These are phyloP conservation scores for Hypoxylon sp. DNA, from an alignment of 2,329 filamentous ascomycete genomes.

Conservation along the genomic window DNA sequence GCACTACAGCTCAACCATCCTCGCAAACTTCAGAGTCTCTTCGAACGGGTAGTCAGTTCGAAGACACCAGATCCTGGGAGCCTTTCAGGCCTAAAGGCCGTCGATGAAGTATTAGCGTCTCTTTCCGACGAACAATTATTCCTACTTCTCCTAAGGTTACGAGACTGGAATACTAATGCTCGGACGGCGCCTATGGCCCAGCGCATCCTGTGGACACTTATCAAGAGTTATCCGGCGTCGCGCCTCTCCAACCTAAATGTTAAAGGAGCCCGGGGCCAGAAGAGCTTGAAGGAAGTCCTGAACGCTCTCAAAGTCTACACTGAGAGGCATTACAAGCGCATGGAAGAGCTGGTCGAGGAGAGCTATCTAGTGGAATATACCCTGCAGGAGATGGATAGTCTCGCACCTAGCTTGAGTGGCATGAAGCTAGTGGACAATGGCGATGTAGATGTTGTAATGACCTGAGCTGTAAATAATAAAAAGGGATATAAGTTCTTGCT, in stretches of 20 bases:
- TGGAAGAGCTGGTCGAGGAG: conserved; percentile 93
- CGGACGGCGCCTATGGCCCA: conserved; percentile 88
- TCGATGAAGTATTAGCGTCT: conserved; percentile 85
- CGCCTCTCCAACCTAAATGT: conserved; percentile 79
- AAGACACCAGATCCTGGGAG: conserved; percentile 71
- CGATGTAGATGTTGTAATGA: conserved; percentile 60
- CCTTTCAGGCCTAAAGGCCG: conserved; percentile 74
- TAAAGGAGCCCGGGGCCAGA: conserved; percentile 68
- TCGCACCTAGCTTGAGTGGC: conserved; percentile 61
- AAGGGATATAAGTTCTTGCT: not conserved
- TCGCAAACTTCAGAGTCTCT: conserved; percentile 84
- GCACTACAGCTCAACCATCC: conserved; percentile 96
- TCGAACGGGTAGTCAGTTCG: conserved; percentile 81
- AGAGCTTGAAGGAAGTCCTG: conserved; percentile 84
- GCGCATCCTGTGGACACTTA: conserved; percentile 82
- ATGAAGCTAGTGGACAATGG: conserved; percentile 57
- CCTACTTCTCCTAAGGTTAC: conserved; percentile 80
- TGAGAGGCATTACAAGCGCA: conserved; percentile 89
- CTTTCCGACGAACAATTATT: conserved; percentile 90
- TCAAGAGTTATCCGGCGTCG: conserved; percentile 83
- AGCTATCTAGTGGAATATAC: conserved; percentile 96
- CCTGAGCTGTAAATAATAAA: conserved; percentile 24
- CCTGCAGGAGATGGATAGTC: conserved; percentile 89
- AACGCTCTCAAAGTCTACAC: conserved; percentile 92
- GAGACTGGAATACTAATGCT: conserved; percentile 98